phyloP scores from a whole-genome alignment of 2,329 filamentous ascomycete species.

The Escovopsis weberi region DNA sequence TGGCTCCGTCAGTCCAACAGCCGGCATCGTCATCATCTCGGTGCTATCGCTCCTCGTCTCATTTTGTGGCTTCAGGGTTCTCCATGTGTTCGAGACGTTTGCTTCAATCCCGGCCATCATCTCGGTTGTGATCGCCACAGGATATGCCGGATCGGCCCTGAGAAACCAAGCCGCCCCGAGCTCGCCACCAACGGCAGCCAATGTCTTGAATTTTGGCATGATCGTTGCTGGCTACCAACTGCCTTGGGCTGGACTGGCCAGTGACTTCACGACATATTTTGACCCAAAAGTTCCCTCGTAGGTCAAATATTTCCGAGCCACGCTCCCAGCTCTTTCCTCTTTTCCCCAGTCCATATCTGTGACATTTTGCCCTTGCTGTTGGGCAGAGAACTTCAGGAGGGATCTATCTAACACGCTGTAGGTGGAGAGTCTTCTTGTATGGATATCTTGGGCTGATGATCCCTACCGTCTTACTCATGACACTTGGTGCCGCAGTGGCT shows the following conservation, averaged over 20 bases:
- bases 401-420: constrained; percentile 6
- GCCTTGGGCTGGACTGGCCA: constrained; percentile 43
- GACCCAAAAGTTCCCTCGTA: constrained; percentile 38
- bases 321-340: neutral
- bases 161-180: constrained; percentile 29
- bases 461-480: constrained; percentile 45
- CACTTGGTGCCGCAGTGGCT: constrained; percentile 48
- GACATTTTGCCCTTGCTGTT: neutral
- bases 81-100: constrained; percentile 44
- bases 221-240: constrained; percentile 50
- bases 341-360: neutral
- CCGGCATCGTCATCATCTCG: constrained; percentile 47
- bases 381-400: no score
- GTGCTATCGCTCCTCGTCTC: constrained; percentile 43
- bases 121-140: constrained; percentile 38
- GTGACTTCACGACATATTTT: constrained; percentile 48
- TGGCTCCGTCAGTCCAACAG: constrained; percentile 33
- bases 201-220: constrained; percentile 42
- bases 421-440: constrained; percentile 36
- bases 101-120: constrained; percentile 42
- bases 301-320: constrained; percentile 9
- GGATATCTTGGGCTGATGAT: constrained; percentile 39
- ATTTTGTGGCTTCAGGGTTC: constrained; percentile 43
- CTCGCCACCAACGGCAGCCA: constrained; percentile 26
- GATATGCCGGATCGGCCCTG: constrained; percentile 36